Base-by-base conservation (phyloP, 1,139 yeast species). In the Candida neerlandica region DNA sequence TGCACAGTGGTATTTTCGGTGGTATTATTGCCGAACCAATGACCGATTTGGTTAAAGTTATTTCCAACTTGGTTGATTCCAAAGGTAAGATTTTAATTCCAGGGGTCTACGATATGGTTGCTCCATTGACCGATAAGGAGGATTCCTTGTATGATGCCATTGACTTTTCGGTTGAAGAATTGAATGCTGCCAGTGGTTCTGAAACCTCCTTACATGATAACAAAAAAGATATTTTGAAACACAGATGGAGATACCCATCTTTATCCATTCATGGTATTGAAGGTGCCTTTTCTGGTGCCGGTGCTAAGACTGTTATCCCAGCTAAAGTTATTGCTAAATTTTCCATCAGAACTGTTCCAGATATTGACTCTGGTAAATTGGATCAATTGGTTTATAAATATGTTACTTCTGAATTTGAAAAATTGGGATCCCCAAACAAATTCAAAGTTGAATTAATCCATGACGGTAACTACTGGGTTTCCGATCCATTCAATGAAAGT, bases 201-300 rank as follows among this genome's bases (percentile, higher is more conserved):
- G 67, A 88, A 56, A 91, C 97, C 42, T 82, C 91, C 39, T 77
- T 92, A 55, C 86, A 86, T 71, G 79, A 83, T 55, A 80, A 80
- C 66, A 89, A 90, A 70, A 85, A 89, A 72, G 87, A 85, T 53
- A 87, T 92, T 58, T 82, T 94, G 64, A 94, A 91, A 86, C 97
- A 94, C 71, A 86, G 99, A 80, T 94, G 99, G 99, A 86, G 99
- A 80, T 90, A 78, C 74, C 98, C 99, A 52, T 91, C 99, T 16
- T 79, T 94, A 64, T 91, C 98, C 5, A 72, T 94, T 56, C 99
- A 94, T 71, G 99, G 99, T 59, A 82, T 94, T 54, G 99, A 94
- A 73, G 99, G 99, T 57, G 99, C 99, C 7, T 94, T 94, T 70
- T 86, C 87, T 48, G 94, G 89, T 41, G 81, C 89, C 43, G 99